Evolutionary conservation across 257 asterid genomes (phyloP), one percentile per base, ranked within the genome.

Genomic region (Petrea volubilis): DNA sequence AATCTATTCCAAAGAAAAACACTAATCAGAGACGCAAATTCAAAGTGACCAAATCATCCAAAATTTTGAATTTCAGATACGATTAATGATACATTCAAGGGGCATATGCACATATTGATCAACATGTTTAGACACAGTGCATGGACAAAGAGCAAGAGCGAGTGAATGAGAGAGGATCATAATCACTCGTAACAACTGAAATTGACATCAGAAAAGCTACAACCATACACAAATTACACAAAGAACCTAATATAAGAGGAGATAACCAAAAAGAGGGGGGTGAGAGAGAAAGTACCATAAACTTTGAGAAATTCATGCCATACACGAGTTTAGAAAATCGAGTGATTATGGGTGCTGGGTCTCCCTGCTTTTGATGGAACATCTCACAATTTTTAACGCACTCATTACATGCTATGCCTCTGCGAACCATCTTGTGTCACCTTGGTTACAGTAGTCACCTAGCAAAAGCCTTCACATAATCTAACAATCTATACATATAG

Each of bases 271-370:
- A 40, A 18, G 25, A 24, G 23, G 13, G 20, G 11, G 12, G 24
- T 18, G 58, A n/a, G 51, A 50, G 8, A 50, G 7, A 23, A 7
- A 60, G 72, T 82, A 79, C 82, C 84, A 82, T 3, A 70, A 20
- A 3, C 41, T 79, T 9, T 2, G 63, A 25, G 73, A 15, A n/a
- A 47, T 70, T 51, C 10, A 41, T 21, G 66, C 67, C 77, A 27
- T 60, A 8, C 78, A 73, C 29, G 74, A 73, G 0, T 57, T 76
- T 76, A 59, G 73, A 65, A 63, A 79, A 82, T 43, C 84, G 78
- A 40, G 44, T 10, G 44, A 56, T 27, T 3, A 0, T 25, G 15
- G 14, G 17, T 6, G 74, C 13, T 29, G 57, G 8, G n/a, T 44
- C 61, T 49, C 24, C 43, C 31, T 2, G 71, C 51, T 71, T 72